These are phyloP conservation scores for Marasmius tenuissimus DNA, from an alignment of 1,284 basidiomycete genomes.

Conservation along the genomic window DNA sequence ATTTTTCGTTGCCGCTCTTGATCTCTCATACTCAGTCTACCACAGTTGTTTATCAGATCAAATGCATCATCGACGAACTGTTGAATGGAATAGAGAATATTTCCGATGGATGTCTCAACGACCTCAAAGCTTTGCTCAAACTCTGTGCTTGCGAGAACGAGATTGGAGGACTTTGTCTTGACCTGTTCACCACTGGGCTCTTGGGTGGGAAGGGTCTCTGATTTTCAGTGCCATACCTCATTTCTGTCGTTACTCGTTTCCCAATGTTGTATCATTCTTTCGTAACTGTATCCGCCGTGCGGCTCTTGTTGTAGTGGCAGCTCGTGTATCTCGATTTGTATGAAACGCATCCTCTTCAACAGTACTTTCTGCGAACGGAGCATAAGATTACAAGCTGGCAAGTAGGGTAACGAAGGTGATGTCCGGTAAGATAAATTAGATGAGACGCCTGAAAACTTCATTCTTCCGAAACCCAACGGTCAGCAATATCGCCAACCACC, in stretches of 20 bases:
- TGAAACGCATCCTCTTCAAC: no score
- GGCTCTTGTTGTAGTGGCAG: no score
- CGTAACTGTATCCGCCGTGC: no score
- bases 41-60: constrained; percentile 47
- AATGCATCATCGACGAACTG: constrained; percentile 44
- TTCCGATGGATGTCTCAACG: constrained; percentile 18
- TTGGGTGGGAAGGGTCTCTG: not conserved
- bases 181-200: not conserved
- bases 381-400: no score
- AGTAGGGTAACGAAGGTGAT: no score
- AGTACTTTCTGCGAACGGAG: no score
- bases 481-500: constrained; percentile 68
- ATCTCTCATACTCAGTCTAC: constrained; percentile 3
- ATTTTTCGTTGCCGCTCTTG: constrained; percentile 5
- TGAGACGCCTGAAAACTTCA: constrained; percentile 29
- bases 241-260: no score
- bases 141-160: not conserved
- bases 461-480: constrained; percentile 73
- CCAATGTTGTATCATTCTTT: no score
- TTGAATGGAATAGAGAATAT: constrained; percentile 41
- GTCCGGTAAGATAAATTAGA: not conserved
- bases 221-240: not conserved
- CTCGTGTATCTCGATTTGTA: no score
- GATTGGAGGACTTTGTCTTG: not conserved
- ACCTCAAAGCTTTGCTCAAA: not conserved